A percentile compares a stretch with the other conserved stretches of the same genome.
Evolutionary conservation across 352 stramenopile species (phyloP).

Genomic region (Pythium volutum): DNA sequence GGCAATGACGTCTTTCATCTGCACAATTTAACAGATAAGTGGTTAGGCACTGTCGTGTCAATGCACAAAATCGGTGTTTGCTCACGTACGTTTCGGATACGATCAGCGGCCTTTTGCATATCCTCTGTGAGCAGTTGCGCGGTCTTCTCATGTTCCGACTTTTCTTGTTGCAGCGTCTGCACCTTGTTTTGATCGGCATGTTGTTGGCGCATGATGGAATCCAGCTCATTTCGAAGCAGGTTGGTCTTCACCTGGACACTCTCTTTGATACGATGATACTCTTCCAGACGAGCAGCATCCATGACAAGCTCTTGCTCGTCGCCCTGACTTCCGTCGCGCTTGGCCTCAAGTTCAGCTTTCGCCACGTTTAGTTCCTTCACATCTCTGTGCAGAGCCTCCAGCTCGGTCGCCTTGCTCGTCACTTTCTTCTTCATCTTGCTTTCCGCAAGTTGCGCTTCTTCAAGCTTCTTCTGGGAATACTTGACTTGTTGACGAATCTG

Average conservation of each 20-base stretch:
- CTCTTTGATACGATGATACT: constrained; percentile 87
- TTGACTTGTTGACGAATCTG: constrained; percentile 90
- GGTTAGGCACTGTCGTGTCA: neutral
- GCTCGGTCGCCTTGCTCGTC: constrained; percentile 83
- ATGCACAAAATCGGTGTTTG: neutral
- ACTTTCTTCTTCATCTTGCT: constrained; percentile 69
- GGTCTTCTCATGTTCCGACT: constrained; percentile 66
- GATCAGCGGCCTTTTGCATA: constrained; percentile 52
- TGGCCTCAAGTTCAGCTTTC: constrained; percentile 55
- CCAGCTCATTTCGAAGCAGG: constrained; percentile 60
- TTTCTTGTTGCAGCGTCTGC: constrained; percentile 65
- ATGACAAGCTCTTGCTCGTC: constrained; percentile 55
- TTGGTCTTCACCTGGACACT: constrained; percentile 66
- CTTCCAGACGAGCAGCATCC: constrained; percentile 59
- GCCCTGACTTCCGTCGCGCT: constrained; percentile 35
- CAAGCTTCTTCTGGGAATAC: constrained; percentile 64
- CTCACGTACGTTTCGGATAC: constrained; percentile 53
- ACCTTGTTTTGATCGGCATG: constrained; percentile 70
- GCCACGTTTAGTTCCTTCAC: constrained; percentile 60
- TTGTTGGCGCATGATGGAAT: constrained; percentile 67
- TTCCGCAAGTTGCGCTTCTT: constrained; percentile 45
- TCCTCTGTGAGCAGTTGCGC: constrained; percentile 63
- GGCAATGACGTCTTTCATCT: constrained; percentile 73
- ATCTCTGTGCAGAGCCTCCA: constrained; percentile 73
- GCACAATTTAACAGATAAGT: neutral